Evolutionary conservation across 768 basidiomycete genomes (phyloP).

Genomic region (Phlebiopsis gigantea): DNA sequence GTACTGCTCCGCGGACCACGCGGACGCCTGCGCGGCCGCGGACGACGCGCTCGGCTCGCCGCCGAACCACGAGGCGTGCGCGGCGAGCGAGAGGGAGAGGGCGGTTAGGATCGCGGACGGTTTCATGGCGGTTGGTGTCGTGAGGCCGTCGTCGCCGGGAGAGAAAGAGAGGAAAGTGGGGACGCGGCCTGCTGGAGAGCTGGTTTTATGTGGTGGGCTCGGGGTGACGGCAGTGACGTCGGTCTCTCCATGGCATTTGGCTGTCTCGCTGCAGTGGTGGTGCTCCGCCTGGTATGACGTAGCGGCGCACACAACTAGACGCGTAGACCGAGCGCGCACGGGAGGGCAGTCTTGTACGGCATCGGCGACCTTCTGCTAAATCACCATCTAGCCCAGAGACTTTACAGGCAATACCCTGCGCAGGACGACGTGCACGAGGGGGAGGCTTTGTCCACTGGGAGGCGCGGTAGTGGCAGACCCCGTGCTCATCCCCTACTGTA

Average conservation of each 20-base stretch:
- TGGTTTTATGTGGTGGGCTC: not conserved
- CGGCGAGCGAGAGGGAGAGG: conserved; percentile 21
- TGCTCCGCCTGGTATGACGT: not conserved
- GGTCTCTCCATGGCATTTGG: not conserved
- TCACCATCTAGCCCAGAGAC: no score
- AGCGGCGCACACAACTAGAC: no score
- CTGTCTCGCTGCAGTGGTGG: not conserved
- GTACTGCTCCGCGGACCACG: conserved; percentile 64
- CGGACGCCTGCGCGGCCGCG: conserved; percentile 17
- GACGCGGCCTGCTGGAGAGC: not conserved
- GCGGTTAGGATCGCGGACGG: conserved; percentile 3
- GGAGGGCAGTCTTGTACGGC: no score
- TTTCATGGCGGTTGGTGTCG: conserved; percentile 5
- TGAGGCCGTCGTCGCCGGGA: not conserved
- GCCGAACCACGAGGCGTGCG: conserved; percentile 26
- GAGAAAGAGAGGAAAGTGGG: conserved; percentile 1
- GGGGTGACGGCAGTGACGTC: conserved; percentile 3
- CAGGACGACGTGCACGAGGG: no score
- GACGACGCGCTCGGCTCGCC: conserved; percentile 12
- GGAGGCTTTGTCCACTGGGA: no score
- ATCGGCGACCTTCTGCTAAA: no score
- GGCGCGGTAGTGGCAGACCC: no score
- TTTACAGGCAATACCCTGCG: no score
- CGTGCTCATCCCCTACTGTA: no score
- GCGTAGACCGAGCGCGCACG: no score